A percentile compares a stretch with the other conserved stretches of the same genome.
These are phyloP conservation scores for Phytophthora sansomeana DNA, from an alignment of 352 stramenopile genomes.

Conservation along the genomic window DNA sequence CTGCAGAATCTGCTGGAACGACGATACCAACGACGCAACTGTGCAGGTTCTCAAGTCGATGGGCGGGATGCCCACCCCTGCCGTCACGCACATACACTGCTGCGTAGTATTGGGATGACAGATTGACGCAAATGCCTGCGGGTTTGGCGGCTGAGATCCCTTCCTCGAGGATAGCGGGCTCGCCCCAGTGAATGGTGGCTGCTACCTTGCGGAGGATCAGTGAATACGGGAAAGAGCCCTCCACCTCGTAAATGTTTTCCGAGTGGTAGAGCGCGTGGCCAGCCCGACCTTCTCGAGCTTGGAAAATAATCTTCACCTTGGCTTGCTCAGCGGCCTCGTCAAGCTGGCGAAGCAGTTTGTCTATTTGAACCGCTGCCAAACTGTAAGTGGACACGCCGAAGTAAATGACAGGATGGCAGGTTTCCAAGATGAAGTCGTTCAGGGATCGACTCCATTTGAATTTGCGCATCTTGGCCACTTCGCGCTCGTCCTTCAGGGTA, in stretches of 20 bases:
- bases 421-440: conserved; percentile 42
- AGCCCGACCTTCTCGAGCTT: conserved; percentile 39
- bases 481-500: conserved; percentile 39
- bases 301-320: conserved; percentile 65
- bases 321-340: conserved; percentile 40
- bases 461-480: conserved; percentile 37
- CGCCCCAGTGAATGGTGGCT: conserved; percentile 79
- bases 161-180: conserved; percentile 83
- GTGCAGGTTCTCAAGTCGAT: conserved; percentile 74
- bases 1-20: conserved; percentile 65
- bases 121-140: conserved; percentile 90
- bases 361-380: conserved; percentile 36
- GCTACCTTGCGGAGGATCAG: conserved; percentile 84
- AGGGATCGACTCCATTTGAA: conserved; percentile 43
- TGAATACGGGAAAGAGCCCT: conserved; percentile 62
- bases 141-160: conserved; percentile 83
- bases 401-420: conserved; percentile 44
- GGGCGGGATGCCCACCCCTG: conserved; percentile 76
- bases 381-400: conserved; percentile 47
- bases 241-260: conserved; percentile 48
- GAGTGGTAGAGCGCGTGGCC: conserved; percentile 27
- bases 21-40: conserved; percentile 58
- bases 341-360: conserved; percentile 43
- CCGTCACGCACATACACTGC: conserved; percentile 73
- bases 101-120: conserved; percentile 91